Evolutionary conservation across 1,284 basidiomycete genomes (phyloP).

Genomic region (Neolentinus lepideus): DNA sequence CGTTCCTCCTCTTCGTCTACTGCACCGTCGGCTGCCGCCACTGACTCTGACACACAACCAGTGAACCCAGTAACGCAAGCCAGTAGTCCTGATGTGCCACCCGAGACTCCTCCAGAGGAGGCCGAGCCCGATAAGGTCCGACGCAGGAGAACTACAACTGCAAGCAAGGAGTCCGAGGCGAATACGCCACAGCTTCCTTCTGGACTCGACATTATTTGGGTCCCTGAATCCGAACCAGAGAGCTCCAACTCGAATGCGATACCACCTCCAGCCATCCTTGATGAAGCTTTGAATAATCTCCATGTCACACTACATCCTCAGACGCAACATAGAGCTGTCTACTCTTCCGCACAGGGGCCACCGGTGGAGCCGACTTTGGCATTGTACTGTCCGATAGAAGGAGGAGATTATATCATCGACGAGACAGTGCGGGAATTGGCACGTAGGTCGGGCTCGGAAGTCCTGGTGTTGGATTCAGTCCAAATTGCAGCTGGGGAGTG

Average conservation of each 20-base stretch:
- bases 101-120: slow-evolving; percentile 19
- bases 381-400: slow-evolving; percentile 82
- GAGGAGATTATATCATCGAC: slow-evolving; percentile 71
- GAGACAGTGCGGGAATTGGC: slow-evolving; percentile 74
- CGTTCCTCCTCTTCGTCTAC: slow-evolving; percentile 25
- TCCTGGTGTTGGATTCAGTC: slow-evolving; percentile 73
- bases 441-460: slow-evolving; percentile 63
- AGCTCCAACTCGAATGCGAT: slow-evolving; percentile 22
- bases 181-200: slow-evolving; percentile 41
- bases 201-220: slow-evolving; percentile 59
- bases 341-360: slow-evolving; percentile 40
- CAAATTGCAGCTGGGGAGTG: slow-evolving; percentile 79
- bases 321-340: slow-evolving; percentile 67
- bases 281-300: slow-evolving; percentile 66
- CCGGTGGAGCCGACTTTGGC: slow-evolving; percentile 70
- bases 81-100: slow-evolving; percentile 12
- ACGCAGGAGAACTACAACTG: slow-evolving; percentile 26
- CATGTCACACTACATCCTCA: slow-evolving; percentile 72
- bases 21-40: slow-evolving; percentile 11
- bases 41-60: slow-evolving; percentile 10
- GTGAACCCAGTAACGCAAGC: slow-evolving; percentile 3
- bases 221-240: slow-evolving; percentile 31
- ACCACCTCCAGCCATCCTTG: slow-evolving; percentile 52
- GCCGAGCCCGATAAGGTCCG: slow-evolving; percentile 36
- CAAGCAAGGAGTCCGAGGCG: slow-evolving; percentile 28